phyloP scores from a whole-genome alignment of 2,329 filamentous ascomycete species.

The Ceratocystis lukuohia region DNA sequence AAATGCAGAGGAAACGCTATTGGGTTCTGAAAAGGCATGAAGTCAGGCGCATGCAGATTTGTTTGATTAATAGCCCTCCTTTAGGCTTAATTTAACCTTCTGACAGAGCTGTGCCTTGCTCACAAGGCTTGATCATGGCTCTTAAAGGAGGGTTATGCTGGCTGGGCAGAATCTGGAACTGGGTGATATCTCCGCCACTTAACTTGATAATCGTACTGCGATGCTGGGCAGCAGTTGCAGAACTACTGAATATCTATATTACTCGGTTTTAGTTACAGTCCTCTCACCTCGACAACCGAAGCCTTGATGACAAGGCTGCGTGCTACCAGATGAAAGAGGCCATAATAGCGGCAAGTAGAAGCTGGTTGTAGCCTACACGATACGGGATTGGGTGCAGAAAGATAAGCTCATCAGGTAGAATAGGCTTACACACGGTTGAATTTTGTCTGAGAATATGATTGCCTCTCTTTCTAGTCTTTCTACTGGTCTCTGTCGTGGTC shows the following conservation, averaged over 20 bases:
- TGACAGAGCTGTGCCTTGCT: not conserved
- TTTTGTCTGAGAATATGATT: too few species aligned
- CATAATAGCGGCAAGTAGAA: not conserved
- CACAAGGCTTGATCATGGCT: not conserved
- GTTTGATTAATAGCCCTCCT: not conserved
- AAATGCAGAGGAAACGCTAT: not conserved
- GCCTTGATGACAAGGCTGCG: slow-evolving; percentile 1
- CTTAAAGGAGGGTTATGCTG: not conserved
- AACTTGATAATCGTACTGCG: not conserved
- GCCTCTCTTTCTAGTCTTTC: too few species aligned
- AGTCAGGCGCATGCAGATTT: not conserved
- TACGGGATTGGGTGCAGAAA: too few species aligned
- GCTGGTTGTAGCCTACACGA: not conserved
- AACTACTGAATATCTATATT: not conserved
- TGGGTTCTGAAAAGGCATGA: not conserved
- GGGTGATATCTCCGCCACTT: not conserved
- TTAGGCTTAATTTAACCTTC: not conserved
- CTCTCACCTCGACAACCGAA: not conserved
- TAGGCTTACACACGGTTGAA: too few species aligned
- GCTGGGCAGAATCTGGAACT: not conserved
- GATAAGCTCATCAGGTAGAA: too few species aligned
- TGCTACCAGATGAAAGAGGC: not conserved
- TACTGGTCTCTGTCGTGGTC: not conserved
- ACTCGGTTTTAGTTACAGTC: too few species aligned
- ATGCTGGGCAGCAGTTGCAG: not conserved